Evolutionary conservation across 139 green algal species (phyloP), one percentile per base, ranked within the genome.

Genomic region (Penium margaritaceum): DNA sequence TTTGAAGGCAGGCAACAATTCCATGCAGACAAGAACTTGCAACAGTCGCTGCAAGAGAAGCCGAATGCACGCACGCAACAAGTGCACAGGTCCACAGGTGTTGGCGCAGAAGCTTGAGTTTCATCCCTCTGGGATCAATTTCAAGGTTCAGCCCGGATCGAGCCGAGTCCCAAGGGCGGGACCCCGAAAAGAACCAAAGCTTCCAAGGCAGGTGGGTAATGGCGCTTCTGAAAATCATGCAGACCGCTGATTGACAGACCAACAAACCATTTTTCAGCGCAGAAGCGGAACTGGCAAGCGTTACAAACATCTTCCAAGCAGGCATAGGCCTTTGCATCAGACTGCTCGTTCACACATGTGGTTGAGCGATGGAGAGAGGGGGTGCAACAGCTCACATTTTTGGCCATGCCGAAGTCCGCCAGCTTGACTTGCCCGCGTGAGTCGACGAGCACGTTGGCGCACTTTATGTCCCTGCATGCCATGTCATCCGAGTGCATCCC

Each of bases 381-480:
- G 37, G 32, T 33, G 12, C 9, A 24, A 9, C 9, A 7, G 29
- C 65, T 9, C 66, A 76, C 68, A 67, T 85, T 35, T 61, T 86
- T 86, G 35, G 81, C 81, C 81, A 86, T 86, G 29, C 81, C 81
- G 29, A 86, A 87, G 63, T 87, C 75, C 0, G 75, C 82, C 12
- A 84, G 75, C 43, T 90, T 90, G 15, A 90, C 70, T 27, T 83
- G 70, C 1, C 86, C 86, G 46, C 37, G 84, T 53, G 82, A 86
- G 66, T 90, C 86, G 36, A 90, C 80, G 9, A 87, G 70, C 6
- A 85, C 74, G 55, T 83, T 83, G 44, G 70, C 82, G 14, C 78
- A 75, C 73, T 86, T 86, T 43, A 86, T 81, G 55, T 86, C 81
- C 27, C 79, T 74, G 58, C 15, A 24, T 60, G 51, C n/a, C n/a